Percentiles rank a stretch among this genome's conserved stretches.
Conservation (phyloP, 2,329 filamentous ascomycete species). For the Capronia epimyces region DNA sequence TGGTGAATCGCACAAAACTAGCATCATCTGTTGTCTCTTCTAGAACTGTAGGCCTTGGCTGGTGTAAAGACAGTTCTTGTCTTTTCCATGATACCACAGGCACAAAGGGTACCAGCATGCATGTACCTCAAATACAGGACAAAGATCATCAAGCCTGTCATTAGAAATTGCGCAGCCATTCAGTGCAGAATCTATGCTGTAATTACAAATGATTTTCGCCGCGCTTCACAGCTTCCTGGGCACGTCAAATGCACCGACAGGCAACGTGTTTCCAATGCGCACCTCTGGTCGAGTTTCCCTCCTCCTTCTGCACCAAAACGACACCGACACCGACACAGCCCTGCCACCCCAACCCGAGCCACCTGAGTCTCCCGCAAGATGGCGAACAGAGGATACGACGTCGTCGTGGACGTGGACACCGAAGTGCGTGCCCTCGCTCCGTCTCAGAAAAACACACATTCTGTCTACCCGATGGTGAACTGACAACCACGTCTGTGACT, state of each 20-base stretch:
- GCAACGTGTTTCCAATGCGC: conserved; percentile 13
- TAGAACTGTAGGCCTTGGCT: too few relatives aligned
- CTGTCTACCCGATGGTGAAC: too few relatives aligned
- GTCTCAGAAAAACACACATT: too few relatives aligned
- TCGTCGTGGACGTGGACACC: conserved; percentile 94
- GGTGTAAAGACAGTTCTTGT: too few relatives aligned
- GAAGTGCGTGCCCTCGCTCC: conserved; percentile 61
- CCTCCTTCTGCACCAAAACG: neutral
- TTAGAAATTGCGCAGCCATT: neutral
- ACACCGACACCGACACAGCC: neutral
- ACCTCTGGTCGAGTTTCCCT: neutral
- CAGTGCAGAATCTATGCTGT: neutral
- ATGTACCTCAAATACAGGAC: too few relatives aligned
- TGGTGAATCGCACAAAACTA: too few relatives aligned
- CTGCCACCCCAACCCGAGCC: neutral
- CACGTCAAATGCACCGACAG: conserved; percentile 3
- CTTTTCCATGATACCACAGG: too few relatives aligned
- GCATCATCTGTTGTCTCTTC: too few relatives aligned
- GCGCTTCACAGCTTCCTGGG: neutral
- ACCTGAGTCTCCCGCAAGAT: conserved; percentile 43
- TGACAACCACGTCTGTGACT: neutral
- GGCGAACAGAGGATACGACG: conserved; percentile 88
- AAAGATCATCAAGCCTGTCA: neutral
- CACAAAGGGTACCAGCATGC: too few relatives aligned
- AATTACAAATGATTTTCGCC: conserved; percentile 1